phyloP scores from a whole-genome alignment of 2,329 filamentous ascomycete species.

The Domatiomyces catenatus region DNA sequence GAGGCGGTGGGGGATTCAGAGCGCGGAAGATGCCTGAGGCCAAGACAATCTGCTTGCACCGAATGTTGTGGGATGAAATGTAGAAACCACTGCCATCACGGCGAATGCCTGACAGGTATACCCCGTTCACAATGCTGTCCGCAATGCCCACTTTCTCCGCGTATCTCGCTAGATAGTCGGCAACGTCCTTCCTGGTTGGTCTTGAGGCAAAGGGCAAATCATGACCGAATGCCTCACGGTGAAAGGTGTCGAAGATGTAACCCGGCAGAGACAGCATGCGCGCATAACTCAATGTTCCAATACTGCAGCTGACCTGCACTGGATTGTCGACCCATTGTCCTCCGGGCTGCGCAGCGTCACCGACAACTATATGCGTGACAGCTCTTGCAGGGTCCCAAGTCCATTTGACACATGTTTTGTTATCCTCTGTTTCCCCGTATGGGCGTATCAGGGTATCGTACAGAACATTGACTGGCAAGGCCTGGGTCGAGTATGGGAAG shows the following conservation, averaged over 20 bases:
- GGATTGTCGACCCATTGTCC: conserved; percentile 46
- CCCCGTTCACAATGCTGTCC: conserved; percentile 30
- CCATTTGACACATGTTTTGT: conserved; percentile 41
- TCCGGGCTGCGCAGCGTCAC: conserved; percentile 35
- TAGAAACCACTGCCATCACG: conserved; percentile 34
- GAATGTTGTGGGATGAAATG: conserved; percentile 36
- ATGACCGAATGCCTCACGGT: conserved; percentile 27
- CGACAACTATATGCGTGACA: conserved; percentile 40
- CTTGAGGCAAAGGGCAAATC: conserved; percentile 37
- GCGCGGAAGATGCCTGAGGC: conserved; percentile 45
- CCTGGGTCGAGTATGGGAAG: conserved; percentile 46
- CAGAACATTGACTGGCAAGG: conserved; percentile 44
- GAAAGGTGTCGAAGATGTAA: conserved; percentile 41
- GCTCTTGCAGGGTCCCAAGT: conserved; percentile 34
- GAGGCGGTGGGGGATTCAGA: conserved; percentile 35
- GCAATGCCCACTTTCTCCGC: conserved; percentile 38
- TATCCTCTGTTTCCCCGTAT: conserved; percentile 42
- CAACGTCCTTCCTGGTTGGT: conserved; percentile 39
- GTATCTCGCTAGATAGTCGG: conserved; percentile 40
- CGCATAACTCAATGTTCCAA: conserved; percentile 46
- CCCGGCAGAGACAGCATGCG: conserved; percentile 46
- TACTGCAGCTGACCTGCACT: conserved; percentile 37
- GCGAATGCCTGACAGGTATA: conserved; percentile 29
- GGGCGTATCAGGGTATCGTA: conserved; percentile 45
- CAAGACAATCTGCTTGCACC: conserved; percentile 41